Evolutionary conservation across 495 filamentous ascomycete genomes (phyloP).

Genomic region (Tuber borchii): DNA sequence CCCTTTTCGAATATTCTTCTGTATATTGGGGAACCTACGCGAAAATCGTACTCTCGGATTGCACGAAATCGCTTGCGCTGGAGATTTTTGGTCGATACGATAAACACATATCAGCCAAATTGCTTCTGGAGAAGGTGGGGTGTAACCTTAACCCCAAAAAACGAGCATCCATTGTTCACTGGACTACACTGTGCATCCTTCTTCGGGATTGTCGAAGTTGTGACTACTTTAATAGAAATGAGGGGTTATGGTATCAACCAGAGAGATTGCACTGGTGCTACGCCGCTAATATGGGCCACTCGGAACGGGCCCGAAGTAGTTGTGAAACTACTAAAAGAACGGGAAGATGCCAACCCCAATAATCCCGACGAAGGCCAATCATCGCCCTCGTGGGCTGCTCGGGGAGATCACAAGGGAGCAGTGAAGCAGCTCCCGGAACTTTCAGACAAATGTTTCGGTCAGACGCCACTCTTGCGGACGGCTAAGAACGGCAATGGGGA

Average conservation of each 20-base stretch:
- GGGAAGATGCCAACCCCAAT: neutral
- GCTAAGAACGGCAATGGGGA: neutral
- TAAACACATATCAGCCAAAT: neutral
- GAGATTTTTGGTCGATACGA: neutral
- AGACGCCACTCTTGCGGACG: neutral
- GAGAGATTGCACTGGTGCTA: neutral
- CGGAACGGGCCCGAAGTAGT: neutral
- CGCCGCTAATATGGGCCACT: neutral
- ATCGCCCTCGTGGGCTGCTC: neutral
- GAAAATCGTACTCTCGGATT: neutral
- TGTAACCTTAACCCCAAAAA: neutral
- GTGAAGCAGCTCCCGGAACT: neutral
- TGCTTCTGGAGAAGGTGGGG: neutral
- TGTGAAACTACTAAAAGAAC: neutral
- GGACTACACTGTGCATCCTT: neutral
- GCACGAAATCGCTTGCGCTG: neutral
- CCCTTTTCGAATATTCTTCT: neutral
- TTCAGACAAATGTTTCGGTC: neutral
- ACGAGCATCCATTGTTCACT: neutral
- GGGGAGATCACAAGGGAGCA: neutral
- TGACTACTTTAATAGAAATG: neutral
- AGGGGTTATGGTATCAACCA: neutral
- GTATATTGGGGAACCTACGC: neutral
- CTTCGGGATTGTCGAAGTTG: neutral
- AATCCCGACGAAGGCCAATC: neutral